These are phyloP conservation scores for Jackrogersella multiformis DNA, from an alignment of 495 filamentous ascomycete genomes.

Conservation along the genomic window DNA sequence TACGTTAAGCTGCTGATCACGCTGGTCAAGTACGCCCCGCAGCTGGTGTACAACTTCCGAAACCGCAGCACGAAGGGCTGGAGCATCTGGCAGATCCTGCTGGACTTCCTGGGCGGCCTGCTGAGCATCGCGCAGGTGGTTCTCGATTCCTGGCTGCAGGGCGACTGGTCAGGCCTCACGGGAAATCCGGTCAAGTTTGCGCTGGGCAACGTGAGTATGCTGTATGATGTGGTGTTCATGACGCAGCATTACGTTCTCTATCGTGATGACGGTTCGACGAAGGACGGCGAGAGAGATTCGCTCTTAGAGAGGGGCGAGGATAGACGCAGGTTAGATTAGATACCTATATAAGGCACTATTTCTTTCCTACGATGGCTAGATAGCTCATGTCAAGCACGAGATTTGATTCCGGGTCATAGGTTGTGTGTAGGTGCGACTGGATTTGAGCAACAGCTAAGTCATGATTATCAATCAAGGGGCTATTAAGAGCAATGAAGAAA, in stretches of 20 bases:
- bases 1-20: constrained; percentile 92
- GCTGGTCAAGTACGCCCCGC: constrained; percentile 90
- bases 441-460: not conserved
- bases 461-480: too few relatives aligned
- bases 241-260: constrained; percentile 88
- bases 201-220: constrained; percentile 80
- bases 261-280: constrained; percentile 42
- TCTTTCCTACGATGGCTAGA: not conserved
- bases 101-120: constrained; percentile 83
- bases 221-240: constrained; percentile 89
- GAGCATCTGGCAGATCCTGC: constrained; percentile 84
- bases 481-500: not conserved
- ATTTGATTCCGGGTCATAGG: not conserved
- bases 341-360: not conserved
- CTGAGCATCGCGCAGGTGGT: constrained; percentile 84
- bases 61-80: constrained; percentile 86
- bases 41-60: constrained; percentile 81
- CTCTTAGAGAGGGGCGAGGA: constrained; percentile 49
- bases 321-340: constrained; percentile 49
- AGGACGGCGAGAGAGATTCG: constrained; percentile 48
- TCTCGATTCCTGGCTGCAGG: constrained; percentile 84
- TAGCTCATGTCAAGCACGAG: not conserved
- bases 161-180: constrained; percentile 86
- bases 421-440: not conserved
- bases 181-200: constrained; percentile 93